Evolutionary conservation across 805 yeast genomes (phyloP), one percentile per base, ranked within the genome.

Genomic region (Zygoascus flipseniorum): DNA sequence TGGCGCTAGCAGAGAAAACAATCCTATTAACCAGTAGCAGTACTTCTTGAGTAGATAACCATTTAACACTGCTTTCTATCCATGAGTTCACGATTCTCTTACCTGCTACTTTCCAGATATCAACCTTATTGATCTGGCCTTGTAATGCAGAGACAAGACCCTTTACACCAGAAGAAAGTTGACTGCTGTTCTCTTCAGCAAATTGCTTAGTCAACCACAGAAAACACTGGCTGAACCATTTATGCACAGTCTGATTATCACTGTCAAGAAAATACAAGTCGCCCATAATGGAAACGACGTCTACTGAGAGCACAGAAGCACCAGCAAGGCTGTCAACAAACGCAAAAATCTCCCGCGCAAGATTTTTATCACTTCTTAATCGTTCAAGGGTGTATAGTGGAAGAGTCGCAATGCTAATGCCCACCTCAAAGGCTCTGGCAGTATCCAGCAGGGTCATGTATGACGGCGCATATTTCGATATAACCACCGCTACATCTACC

Each of bases 1-100:
- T n/a, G 5, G 69, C 1, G 8, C 20, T 10, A 68, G 75, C 75
- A 1, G 72, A 59, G 42, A 74, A 54, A 14, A 81, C 60, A 8
- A 74, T 18, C 1, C 79, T 48, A 14, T 66, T 66, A 2, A 72
- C 69, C 61, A 82, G 78, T 43, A 75, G 71, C 58, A 86, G 61
- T n/a, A 79, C 72, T 0, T 55, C 54, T 1, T 61, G 65, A 28
- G 73, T 58, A 13, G 59, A 57, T 1, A 79, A 61, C 85, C 89
- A 85, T 19, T 20, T 11, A 8, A 46, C 5, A 31, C 49, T 31
- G n/a, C 37, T 31, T 31, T 46, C 49, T 2, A 46, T 11, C 49
- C 49, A 54, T 9, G 71, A 62, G 31, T 69, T 70, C 31, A 66
- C 19, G 2, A 54, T 31, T 35, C 46, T 52, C 2, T 59, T 43